phyloP scores from a whole-genome alignment of 2,329 filamentous ascomycete species.

The Microcera coccophila region DNA sequence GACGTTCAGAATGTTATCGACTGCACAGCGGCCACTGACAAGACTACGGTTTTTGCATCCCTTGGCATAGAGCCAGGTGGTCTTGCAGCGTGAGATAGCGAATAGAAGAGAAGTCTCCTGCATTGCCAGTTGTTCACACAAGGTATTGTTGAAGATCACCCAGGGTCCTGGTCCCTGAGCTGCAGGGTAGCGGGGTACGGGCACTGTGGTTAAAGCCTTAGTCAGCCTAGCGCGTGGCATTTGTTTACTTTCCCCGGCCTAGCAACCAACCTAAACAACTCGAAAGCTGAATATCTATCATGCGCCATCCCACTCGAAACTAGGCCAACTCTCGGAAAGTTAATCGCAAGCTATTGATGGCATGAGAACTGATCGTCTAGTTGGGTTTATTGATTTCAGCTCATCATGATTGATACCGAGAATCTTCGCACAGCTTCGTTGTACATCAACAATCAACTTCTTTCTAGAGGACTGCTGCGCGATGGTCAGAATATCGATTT shows the following conservation, averaged over 20 bases:
- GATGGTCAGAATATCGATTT: slow-evolving; percentile 80
- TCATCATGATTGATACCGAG: slow-evolving; percentile 53
- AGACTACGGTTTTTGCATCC: slow-evolving; percentile 2
- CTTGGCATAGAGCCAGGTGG: slow-evolving; percentile 14
- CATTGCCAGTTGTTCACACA: slow-evolving; percentile 24
- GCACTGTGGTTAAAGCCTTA: slow-evolving; percentile 15
- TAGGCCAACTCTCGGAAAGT: slow-evolving; percentile 7
- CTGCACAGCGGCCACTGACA: slow-evolving; percentile 17
- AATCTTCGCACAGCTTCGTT: slow-evolving; percentile 64
- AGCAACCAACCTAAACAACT: slow-evolving; percentile 34
- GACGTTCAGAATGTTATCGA: slow-evolving; percentile 5
- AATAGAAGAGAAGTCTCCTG: slow-evolving; percentile 14
- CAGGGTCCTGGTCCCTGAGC: neutral
- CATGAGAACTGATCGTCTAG: slow-evolving; percentile 17
- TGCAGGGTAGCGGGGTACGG: slow-evolving; percentile 2
- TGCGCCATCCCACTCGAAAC: slow-evolving; percentile 9
- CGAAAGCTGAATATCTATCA: slow-evolving; percentile 16
- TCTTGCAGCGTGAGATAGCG: slow-evolving; percentile 10
- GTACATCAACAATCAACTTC: slow-evolving; percentile 69
- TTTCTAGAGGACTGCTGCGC: slow-evolving; percentile 61
- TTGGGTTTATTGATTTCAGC: slow-evolving; percentile 8
- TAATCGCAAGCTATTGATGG: slow-evolving; percentile 14
- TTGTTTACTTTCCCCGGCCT: slow-evolving; percentile 41
- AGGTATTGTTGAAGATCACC: neutral
- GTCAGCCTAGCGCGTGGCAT: slow-evolving; percentile 20